Evolutionary conservation across 345 rosid genomes (phyloP), one percentile per base, ranked within the genome.

Genomic region (Corchorus capsularis): DNA sequence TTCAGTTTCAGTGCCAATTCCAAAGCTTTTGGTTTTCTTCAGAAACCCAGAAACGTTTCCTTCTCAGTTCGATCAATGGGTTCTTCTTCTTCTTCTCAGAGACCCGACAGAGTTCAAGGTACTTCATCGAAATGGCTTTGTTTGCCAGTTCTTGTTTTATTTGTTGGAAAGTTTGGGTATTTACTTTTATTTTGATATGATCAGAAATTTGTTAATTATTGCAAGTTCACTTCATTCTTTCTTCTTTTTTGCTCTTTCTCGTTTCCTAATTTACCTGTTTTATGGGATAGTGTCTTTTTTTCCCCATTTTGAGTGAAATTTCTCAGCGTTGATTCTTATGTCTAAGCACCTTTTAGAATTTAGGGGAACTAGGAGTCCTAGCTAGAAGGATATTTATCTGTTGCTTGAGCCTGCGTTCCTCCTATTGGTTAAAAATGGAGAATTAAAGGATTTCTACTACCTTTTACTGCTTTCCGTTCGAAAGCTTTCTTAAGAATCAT

Each of bases 31-130:
- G 16, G 35, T 22, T 22, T 67, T 35, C 43, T 70, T 15, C 54
- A 43, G 79, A 67, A 60, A 57, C 79, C 72, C 65, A 78, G 69
- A 66, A 67, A 79, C 56, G 20, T 77, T 55, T 64, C 63, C 73
- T 60, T 75, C 82, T 79, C 87, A 35, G 80, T 86, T 74, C 81
- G 82, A 43, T 81, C 94, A 14, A 93, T 94, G 98, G 97, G 97
- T 75, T 89, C 95, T 53, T 90, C 92, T 50, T 83, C 86, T 76
- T 94, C 98, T 82, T 93, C 97, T 52, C 97, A 78, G 73, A 91
- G 81, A 81, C 86, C 94, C 8, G 97, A 92, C 77, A 83, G 79
- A 73, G 3, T 69, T 75, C 85, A 75, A 82, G 89, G 87, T 93
- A 77, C 27, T 1, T 41, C 74, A 74, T 59, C 3, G 17, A 16